A percentile compares a stretch with the other conserved stretches of the same genome.
Conservation (phyloP, 1,284 basidiomycete genomes). For the Rhodotorula sp. region DNA sequence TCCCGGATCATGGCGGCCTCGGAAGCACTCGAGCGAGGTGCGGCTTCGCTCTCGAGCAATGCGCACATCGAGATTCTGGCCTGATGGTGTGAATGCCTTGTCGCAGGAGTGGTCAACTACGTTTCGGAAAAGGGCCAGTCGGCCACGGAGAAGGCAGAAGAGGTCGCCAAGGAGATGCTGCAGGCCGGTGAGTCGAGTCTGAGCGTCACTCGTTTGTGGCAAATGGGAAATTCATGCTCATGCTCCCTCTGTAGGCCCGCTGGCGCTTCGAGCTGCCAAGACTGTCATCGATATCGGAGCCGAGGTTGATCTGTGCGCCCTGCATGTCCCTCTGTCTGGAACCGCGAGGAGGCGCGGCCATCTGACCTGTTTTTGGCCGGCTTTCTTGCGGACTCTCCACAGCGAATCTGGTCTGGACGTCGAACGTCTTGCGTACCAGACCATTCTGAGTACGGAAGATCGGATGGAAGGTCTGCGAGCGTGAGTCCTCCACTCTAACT, state of each 20-base stretch:
- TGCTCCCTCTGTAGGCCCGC: constrained; percentile 61
- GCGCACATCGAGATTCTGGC: too few species aligned
- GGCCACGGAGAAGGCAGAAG: constrained; percentile 65
- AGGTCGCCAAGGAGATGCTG: constrained; percentile 64
- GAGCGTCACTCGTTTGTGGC: not conserved
- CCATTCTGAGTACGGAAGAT: constrained; percentile 73
- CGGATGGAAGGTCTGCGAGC: constrained; percentile 80
- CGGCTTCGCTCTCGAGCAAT: constrained; percentile 27
- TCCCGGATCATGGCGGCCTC: constrained; percentile 63
- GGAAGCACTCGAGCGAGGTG: constrained; percentile 76
- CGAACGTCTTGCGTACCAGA: constrained; percentile 80
- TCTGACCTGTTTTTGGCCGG: too few species aligned
- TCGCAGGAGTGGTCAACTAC: constrained; percentile 72
- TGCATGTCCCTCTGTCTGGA: not conserved
- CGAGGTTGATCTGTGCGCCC: constrained; percentile 65
- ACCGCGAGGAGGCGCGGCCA: too few species aligned
- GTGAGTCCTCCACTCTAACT: constrained; percentile 14
- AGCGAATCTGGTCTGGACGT: constrained; percentile 70
- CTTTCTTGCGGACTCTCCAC: not conserved
- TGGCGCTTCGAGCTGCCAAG: constrained; percentile 86
- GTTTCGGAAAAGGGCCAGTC: constrained; percentile 61
- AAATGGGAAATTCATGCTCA: too few species aligned
- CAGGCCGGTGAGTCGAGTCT: constrained; percentile 61
- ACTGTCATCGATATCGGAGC: constrained; percentile 76
- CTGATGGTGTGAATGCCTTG: too few species aligned